Evolutionary conservation across 495 filamentous ascomycete species (phyloP).

Genomic region (Amorphotheca resinae): DNA sequence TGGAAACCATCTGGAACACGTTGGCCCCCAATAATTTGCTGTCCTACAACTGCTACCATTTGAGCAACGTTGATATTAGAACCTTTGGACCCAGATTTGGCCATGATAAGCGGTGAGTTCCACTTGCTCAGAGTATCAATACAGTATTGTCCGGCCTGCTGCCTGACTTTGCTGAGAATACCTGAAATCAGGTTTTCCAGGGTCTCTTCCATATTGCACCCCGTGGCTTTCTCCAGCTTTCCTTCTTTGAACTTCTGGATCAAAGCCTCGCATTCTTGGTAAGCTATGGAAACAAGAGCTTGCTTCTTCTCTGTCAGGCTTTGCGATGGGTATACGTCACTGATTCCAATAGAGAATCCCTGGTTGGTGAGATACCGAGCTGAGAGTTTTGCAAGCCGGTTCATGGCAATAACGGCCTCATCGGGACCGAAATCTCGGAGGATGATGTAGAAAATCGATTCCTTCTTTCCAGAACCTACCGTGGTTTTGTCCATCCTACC

Average conservation of each 20-base stretch:
- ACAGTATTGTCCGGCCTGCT: constrained; percentile 83
- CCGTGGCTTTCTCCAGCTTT: constrained; percentile 68
- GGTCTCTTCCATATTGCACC: constrained; percentile 82
- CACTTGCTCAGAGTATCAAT: constrained; percentile 78
- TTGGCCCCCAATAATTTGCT: constrained; percentile 89
- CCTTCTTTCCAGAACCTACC: constrained; percentile 92
- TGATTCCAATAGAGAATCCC: constrained; percentile 93
- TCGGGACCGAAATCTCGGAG: constrained; percentile 87
- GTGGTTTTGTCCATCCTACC: constrained; percentile 96
- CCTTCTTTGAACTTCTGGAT: constrained; percentile 69
- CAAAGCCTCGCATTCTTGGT: constrained; percentile 69
- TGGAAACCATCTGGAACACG: constrained; percentile 96
- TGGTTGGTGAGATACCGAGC: constrained; percentile 78
- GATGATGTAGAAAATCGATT: constrained; percentile 93
- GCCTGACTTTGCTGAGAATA: constrained; percentile 80
- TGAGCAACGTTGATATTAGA: constrained; percentile 97
- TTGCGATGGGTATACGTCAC: constrained; percentile 74
- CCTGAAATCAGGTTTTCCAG: constrained; percentile 85
- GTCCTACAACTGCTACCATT: constrained; percentile 95
- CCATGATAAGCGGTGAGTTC: constrained; percentile 94
- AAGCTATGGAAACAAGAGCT: constrained; percentile 62
- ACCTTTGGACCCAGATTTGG: constrained; percentile 88
- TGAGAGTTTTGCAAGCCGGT: constrained; percentile 79
- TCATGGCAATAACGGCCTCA: constrained; percentile 84
- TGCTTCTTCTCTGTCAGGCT: constrained; percentile 58